phyloP scores from a whole-genome alignment of 2,329 filamentous ascomycete species.

The Aquanectria penicillioides region DNA sequence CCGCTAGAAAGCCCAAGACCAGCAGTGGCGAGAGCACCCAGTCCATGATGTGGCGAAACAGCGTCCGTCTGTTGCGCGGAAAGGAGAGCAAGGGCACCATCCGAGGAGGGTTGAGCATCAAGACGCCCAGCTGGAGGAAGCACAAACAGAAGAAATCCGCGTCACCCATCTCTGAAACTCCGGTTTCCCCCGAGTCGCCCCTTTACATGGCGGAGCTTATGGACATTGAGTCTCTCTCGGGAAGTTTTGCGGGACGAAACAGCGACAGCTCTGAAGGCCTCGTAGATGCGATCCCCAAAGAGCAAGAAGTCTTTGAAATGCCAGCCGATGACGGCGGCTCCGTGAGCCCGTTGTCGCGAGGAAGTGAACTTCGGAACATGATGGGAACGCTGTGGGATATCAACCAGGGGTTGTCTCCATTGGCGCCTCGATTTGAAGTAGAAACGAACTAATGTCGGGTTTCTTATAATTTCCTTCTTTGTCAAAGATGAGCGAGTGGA shows the following conservation, averaged over 20 bases:
- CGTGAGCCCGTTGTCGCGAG: constrained; percentile 23
- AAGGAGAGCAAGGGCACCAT: constrained; percentile 30
- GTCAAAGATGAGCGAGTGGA: neutral
- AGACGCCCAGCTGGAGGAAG: constrained; percentile 41
- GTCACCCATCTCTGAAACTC: neutral
- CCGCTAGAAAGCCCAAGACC: constrained; percentile 8
- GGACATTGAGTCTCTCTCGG: constrained; percentile 6
- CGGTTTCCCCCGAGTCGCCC: neutral
- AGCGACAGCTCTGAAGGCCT: neutral
- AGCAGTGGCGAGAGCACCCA: neutral
- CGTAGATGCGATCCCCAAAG: neutral
- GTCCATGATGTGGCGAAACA: constrained; percentile 28
- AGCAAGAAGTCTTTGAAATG: neutral
- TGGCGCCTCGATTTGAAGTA: neutral
- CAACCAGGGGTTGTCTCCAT: constrained; percentile 6
- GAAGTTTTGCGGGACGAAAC: neutral
- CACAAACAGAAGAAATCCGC: constrained; percentile 29
- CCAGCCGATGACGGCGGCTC: constrained; percentile 1
- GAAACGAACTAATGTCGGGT: neutral
- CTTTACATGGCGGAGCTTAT: constrained; percentile 5
- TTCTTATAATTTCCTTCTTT: neutral
- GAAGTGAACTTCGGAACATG: constrained; percentile 9
- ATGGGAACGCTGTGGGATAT: constrained; percentile 8
- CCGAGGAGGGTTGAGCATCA: constrained; percentile 38
- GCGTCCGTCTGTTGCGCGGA: constrained; percentile 33